Conservation (phyloP, 108 stramenopile genomes). For the Nitzschia palea region DNA sequence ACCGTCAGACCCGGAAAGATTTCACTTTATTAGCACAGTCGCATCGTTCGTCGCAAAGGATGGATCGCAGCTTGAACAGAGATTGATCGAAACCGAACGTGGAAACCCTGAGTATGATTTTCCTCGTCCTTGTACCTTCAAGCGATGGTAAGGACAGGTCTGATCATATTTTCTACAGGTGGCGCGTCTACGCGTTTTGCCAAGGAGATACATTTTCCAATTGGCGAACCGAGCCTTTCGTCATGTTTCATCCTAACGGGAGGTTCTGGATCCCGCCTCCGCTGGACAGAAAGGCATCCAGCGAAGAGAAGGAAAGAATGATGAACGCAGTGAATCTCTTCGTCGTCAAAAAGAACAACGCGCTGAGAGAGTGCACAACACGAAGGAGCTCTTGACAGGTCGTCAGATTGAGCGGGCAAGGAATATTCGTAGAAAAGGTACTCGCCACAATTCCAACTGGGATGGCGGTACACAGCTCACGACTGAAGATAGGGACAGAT, state of each 20-base stretch:
- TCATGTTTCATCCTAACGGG: conserved; percentile 52
- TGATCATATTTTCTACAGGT: conserved; percentile 72
- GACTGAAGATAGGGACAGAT: conserved; percentile 49
- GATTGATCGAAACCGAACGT: not conserved
- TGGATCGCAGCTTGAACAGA: not conserved
- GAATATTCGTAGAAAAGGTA: conserved; percentile 6
- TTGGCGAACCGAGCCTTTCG: conserved; percentile 72
- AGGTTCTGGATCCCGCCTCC: conserved; percentile 70
- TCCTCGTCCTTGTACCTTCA: conserved; percentile 62
- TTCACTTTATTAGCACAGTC: conserved; percentile 9
- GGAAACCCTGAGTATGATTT: conserved; percentile 50
- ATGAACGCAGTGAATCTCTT: conserved; percentile 32
- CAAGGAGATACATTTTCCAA: conserved; percentile 56
- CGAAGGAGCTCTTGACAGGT: conserved; percentile 48
- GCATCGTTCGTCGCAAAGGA: not conserved
- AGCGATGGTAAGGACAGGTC: conserved; percentile 19
- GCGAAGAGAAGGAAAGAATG: conserved; percentile 38
- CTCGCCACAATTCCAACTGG: conserved; percentile 7
- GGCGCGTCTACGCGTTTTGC: conserved; percentile 75
- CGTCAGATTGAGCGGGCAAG: conserved; percentile 56
- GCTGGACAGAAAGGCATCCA: conserved; percentile 44
- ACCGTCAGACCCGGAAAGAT: conserved; percentile 51
- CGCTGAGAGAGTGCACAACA: not conserved
- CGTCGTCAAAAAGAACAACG: conserved; percentile 47
- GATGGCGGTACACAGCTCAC: conserved; percentile 50